phyloP scores from a whole-genome alignment of 345 rosid species.

The Eucalyptus polyanthemos region DNA sequence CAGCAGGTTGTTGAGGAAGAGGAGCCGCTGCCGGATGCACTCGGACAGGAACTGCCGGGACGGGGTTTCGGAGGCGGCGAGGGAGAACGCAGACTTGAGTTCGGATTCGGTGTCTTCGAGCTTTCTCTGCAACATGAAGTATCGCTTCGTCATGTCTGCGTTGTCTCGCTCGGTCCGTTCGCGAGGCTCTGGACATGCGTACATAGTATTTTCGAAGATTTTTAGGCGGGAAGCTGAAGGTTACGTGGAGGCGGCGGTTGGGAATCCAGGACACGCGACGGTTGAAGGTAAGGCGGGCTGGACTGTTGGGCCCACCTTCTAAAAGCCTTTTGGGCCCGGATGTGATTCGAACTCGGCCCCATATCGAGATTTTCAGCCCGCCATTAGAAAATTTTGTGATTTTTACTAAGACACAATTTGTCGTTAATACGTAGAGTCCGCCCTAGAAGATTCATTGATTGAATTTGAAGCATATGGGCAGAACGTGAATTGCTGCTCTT shows the following conservation, averaged over 20 bases:
- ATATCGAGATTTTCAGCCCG: neutral
- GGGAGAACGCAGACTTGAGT: conserved; percentile 4
- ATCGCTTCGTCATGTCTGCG: conserved; percentile 12
- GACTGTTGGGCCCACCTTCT: neutral
- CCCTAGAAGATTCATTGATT: neutral
- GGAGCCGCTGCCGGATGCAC: conserved; percentile 19
- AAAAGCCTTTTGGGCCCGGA: neutral
- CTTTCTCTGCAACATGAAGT: conserved; percentile 23
- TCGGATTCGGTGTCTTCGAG: conserved; percentile 14
- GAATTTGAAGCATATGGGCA: neutral
- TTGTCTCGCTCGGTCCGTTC: neutral
- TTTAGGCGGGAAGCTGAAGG: neutral
- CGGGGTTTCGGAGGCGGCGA: neutral
- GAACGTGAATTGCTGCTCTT: neutral
- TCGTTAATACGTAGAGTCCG: neutral
- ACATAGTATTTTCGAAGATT: neutral
- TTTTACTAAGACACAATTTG: neutral
- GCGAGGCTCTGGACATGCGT: neutral
- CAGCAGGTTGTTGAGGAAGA: conserved; percentile 20
- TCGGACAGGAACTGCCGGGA: neutral
- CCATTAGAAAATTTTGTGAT: neutral
- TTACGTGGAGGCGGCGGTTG: neutral
- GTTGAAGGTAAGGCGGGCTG: neutral
- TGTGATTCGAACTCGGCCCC: neutral
- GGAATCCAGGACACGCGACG: neutral